These are phyloP conservation scores for Picea sitchensis DNA, from an alignment of 75 land plant genomes.

Conservation along the genomic window DNA sequence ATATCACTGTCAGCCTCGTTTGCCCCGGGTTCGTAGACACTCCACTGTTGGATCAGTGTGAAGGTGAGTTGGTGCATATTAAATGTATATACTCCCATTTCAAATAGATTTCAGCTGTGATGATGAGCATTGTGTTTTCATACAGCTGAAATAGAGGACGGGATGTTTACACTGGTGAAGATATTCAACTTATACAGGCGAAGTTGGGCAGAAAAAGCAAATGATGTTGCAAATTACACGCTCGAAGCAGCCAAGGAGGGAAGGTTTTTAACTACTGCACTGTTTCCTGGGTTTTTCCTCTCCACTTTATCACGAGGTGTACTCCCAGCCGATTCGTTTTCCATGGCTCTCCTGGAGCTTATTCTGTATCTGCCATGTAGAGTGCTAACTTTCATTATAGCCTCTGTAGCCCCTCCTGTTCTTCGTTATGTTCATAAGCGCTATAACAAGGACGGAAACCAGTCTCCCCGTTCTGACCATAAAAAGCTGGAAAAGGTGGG, in stretches of 20 bases:
- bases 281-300: background rate
- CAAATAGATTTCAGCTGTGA: no score
- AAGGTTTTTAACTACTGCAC: conserved; percentile 8
- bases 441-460: background rate
- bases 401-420: background rate
- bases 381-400: conserved; percentile 10
- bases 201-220: conserved; percentile 8
- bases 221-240: conserved; percentile 18
- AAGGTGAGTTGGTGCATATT: background rate
- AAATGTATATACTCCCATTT: background rate
- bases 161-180: conserved; percentile 1
- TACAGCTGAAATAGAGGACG: background rate
- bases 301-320: conserved; percentile 15
- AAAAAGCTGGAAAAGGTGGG: no score
- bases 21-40: conserved; percentile 29
- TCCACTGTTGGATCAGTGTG: conserved; percentile 21
- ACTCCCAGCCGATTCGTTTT: conserved; percentile 23
- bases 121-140: background rate
- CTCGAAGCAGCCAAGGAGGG: conserved; percentile 22
- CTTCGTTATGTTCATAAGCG: background rate
- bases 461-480: no score
- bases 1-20: conserved; percentile 15
- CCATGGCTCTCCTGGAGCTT: conserved; percentile 14
- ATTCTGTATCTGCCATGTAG: conserved; percentile 6
- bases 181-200: conserved; percentile 9